phyloP scores from a whole-genome alignment of 768 basidiomycete species.

The Hygrocybe punicea region DNA sequence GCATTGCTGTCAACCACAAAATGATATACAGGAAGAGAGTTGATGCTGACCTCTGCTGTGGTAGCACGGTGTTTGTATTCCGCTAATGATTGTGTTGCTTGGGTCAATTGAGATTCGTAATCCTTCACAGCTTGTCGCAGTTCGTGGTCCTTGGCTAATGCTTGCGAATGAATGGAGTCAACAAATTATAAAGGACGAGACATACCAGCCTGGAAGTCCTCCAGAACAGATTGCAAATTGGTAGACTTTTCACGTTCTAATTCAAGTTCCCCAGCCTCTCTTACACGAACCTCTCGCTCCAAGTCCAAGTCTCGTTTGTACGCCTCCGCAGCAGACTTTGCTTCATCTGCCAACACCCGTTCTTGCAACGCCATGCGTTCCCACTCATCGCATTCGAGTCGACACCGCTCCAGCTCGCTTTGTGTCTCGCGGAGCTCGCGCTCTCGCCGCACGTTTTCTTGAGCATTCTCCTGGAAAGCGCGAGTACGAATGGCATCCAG shows the following conservation, averaged over 20 bases:
- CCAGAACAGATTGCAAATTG: constrained; percentile 89
- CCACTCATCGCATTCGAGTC: constrained; percentile 72
- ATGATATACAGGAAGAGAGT: background rate
- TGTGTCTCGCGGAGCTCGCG: constrained; percentile 77
- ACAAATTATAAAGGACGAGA: constrained; percentile 10
- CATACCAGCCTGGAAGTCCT: constrained; percentile 92
- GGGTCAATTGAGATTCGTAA: constrained; percentile 68
- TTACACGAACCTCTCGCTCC: constrained; percentile 56
- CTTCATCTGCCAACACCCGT: constrained; percentile 67
- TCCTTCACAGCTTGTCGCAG: constrained; percentile 80
- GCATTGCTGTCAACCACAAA: constrained; percentile 4
- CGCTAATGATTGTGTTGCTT: constrained; percentile 72
- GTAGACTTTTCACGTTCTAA: constrained; percentile 66
- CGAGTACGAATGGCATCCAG: constrained; percentile 64
- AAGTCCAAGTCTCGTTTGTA: constrained; percentile 65
- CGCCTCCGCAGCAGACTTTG: constrained; percentile 52
- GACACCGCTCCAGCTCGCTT: constrained; percentile 81
- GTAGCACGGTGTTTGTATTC: constrained; percentile 87
- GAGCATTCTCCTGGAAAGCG: constrained; percentile 62
- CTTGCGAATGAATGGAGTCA: constrained; percentile 7
- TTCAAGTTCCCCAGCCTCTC: constrained; percentile 56
- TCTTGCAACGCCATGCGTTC: constrained; percentile 54
- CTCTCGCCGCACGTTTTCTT: constrained; percentile 69
- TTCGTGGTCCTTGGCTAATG: constrained; percentile 84
- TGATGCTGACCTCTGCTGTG: constrained; percentile 71